phyloP scores from a whole-genome alignment of 83 land plant genomes.

The Thuja plicata region DNA sequence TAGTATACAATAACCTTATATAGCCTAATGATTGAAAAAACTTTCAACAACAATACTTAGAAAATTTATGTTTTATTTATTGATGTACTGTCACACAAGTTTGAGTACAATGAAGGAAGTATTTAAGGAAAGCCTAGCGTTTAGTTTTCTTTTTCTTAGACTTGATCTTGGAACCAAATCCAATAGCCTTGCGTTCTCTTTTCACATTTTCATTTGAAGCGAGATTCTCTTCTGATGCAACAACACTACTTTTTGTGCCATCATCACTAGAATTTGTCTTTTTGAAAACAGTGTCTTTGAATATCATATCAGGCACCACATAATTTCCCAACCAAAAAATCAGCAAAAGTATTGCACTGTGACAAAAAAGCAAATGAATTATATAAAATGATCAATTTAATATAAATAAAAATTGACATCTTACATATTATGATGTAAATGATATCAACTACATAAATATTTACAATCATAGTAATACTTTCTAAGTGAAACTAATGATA shows the following conservation, averaged over 20 bases:
- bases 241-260: background rate
- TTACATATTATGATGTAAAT: too few species aligned
- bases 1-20: too few species aligned
- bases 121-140: background rate
- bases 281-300: background rate
- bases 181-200: background rate
- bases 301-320: slow-evolving; percentile 4
- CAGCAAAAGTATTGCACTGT: background rate
- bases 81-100: background rate
- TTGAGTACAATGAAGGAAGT: background rate
- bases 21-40: too few species aligned
- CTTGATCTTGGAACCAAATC: background rate
- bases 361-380: background rate
- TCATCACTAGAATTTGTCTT: background rate
- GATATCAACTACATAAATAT: too few species aligned
- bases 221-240: background rate
- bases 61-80: background rate
- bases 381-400: too few species aligned
- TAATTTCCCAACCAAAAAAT: slow-evolving; percentile 4
- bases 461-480: too few species aligned
- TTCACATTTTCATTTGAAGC: background rate
- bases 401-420: too few species aligned
- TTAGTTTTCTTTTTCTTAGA: background rate
- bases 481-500: too few species aligned
- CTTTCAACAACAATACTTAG: too few species aligned